Evolutionary conservation across 352 stramenopile species (phyloP), one percentile per base, ranked within the genome.

Genomic region (Globisporangium canariense): DNA sequence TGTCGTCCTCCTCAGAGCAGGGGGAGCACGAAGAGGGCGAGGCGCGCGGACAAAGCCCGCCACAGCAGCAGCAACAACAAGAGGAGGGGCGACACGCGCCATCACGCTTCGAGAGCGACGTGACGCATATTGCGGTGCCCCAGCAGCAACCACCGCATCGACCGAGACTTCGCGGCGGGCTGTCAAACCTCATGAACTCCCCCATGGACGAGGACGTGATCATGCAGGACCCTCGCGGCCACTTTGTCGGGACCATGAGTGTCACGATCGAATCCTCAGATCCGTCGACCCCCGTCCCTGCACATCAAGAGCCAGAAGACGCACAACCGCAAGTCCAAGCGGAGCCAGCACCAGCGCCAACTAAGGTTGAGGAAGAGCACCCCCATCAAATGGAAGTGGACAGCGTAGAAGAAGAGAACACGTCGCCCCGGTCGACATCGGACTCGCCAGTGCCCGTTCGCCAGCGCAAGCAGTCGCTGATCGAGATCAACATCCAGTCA

Each of bases 121-220:
- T 68, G 20, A 28, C 46, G 14, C 55, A 55, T 22, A 68, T 68
- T 36, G 20, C 62, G 20, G 32, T 68, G 25, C 62, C 56, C 0
- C 68, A 60, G 20, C 56, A 56, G 16, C 64, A 59, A 14, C 67
- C 59, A 22, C 63, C 62, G 30, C 18, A 61, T 49, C 49, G 45
- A 14, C 55, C 58, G 22, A 63, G 54, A 16, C 18, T 46, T 10
- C 66, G 55, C 3, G 66, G 66, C 0, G 77, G 70, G 3, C 70
- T 89, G 52, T 86, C 79, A 2, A 81, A 70, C 40, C 74, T 89
- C 69, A 90, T 90, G 74, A 89, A 88, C 70, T 86, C 79, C 32
- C 80, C 80, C 1, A 71, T 75, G 64, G 69, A 74, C 38, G 69
- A 75, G n/a, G 72, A 79, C 53, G 68, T 64, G 20, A 58, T 64